Evolutionary conservation across 2,329 filamentous ascomycete species (phyloP).

Genomic region (Clarireedia sp.): DNA sequence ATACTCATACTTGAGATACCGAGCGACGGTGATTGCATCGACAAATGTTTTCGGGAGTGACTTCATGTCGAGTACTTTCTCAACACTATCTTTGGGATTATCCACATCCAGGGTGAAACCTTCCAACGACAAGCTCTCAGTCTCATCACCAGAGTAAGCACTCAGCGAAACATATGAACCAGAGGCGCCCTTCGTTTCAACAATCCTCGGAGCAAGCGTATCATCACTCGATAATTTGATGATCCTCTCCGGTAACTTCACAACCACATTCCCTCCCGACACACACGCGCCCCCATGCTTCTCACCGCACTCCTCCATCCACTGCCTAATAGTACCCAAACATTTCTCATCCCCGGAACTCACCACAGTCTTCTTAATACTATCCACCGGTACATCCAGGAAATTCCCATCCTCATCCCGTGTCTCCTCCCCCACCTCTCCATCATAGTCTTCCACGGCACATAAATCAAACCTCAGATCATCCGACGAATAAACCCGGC

Average conservation of each 20-base stretch:
- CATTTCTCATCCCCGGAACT: not conserved
- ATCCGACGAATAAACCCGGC: not conserved
- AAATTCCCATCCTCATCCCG: not conserved
- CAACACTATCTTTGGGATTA: not conserved
- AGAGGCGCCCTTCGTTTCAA: not conserved
- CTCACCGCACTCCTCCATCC: not conserved
- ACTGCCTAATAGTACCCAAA: not conserved
- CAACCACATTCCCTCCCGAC: not conserved
- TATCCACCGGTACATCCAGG: not conserved
- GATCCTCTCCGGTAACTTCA: not conserved
- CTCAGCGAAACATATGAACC: not conserved
- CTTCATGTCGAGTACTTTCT: not conserved
- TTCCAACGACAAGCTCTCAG: not conserved
- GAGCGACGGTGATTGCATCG: not conserved
- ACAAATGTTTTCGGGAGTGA: not conserved
- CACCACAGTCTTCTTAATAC: not conserved
- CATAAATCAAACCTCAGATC: not conserved
- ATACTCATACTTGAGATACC: not conserved
- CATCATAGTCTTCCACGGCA: not conserved
- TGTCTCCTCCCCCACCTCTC: not conserved
- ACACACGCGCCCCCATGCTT: not conserved
- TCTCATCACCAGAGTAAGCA: not conserved
- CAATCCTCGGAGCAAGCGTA: not conserved
- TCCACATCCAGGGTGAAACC: not conserved
- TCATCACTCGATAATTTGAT: not conserved